phyloP scores from a whole-genome alignment of 2,329 filamentous ascomycete species.

The Colletotrichum tamarilloi region DNA sequence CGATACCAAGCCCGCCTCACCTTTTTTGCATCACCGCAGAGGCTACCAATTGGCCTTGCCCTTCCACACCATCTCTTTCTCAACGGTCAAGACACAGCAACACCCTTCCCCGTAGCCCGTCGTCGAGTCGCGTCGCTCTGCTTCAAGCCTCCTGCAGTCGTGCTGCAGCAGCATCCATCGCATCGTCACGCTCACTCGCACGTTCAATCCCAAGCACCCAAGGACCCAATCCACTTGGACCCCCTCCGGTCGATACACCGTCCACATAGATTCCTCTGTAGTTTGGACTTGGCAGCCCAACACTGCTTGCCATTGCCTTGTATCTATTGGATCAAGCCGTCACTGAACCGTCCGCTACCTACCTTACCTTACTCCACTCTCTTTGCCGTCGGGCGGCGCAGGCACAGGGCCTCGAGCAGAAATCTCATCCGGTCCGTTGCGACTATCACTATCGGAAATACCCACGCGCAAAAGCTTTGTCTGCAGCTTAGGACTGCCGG shows the following conservation, averaged over 20 bases:
- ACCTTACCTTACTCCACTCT: constrained; percentile 18
- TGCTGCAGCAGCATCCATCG: neutral
- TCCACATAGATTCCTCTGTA: constrained; percentile 19
- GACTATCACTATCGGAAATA: neutral
- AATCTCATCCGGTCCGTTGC: constrained; percentile 22
- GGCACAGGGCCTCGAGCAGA: constrained; percentile 18
- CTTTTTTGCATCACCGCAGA: constrained; percentile 15
- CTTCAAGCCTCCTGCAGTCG: neutral
- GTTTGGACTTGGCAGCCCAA: constrained; percentile 32
- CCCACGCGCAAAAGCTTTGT: neutral
- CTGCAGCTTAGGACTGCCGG: neutral
- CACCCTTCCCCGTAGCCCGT: neutral
- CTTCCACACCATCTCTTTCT: constrained; percentile 26
- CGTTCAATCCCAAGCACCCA: neutral
- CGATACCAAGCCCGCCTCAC: neutral
- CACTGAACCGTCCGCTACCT: constrained; percentile 25
- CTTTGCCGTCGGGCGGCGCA: constrained; percentile 23
- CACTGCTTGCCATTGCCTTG: constrained; percentile 6
- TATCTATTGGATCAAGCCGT: constrained; percentile 24
- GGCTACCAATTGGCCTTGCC: constrained; percentile 28
- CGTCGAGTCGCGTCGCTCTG: neutral
- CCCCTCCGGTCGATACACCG: constrained; percentile 18
- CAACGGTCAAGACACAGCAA: neutral
- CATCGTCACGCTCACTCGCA: constrained; percentile 10
- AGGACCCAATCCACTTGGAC: constrained; percentile 18